Percentiles rank a stretch among this genome's conserved stretches.
Evolutionary conservation across 176 grass and related monocot species (phyloP).

Genomic region (Zea mays): DNA sequence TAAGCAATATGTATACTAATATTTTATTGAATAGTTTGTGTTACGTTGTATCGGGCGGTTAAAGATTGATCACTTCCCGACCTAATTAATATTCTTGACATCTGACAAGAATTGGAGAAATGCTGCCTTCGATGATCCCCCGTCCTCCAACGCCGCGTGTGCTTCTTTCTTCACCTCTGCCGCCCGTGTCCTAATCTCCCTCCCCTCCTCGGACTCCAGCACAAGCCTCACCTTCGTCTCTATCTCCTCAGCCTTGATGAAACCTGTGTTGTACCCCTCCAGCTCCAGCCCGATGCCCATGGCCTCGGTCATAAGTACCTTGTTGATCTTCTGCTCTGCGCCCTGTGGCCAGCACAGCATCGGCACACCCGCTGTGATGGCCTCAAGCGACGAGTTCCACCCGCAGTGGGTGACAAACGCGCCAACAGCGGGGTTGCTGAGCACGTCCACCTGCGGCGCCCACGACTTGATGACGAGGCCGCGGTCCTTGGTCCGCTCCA

Average conservation of each 20-base stretch:
- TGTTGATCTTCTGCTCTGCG: slow-evolving; percentile 43
- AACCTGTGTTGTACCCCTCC: slow-evolving; percentile 10
- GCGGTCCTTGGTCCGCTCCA: slow-evolving; percentile 30
- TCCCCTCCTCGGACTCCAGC: slow-evolving; percentile 29
- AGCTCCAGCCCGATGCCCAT: slow-evolving; percentile 30
- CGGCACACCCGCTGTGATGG: slow-evolving; percentile 29
- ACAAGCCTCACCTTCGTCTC: slow-evolving; percentile 37
- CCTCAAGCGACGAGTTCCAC: slow-evolving; percentile 51
- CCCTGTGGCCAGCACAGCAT: slow-evolving; percentile 38
- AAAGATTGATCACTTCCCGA: too few species aligned
- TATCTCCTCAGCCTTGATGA: slow-evolving; percentile 44
- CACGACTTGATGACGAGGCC: slow-evolving; percentile 30
- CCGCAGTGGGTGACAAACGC: slow-evolving; percentile 49
- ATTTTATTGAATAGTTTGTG: too few species aligned
- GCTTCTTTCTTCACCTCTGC: slow-evolving; percentile 26
- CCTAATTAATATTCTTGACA: not conserved
- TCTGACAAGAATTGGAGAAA: slow-evolving; percentile 24
- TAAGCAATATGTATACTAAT: too few species aligned
- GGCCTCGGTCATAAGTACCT: slow-evolving; percentile 18
- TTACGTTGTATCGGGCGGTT: too few species aligned
- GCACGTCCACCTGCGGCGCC: slow-evolving; percentile 39
- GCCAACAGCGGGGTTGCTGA: slow-evolving; percentile 13
- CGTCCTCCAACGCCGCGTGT: slow-evolving; percentile 10
- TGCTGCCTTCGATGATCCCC: slow-evolving; percentile 17
- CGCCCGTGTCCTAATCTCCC: slow-evolving; percentile 15